These are phyloP conservation scores for Aspergillus udagawae DNA, from an alignment of 2,329 filamentous ascomycete species.

Conservation along the genomic window DNA sequence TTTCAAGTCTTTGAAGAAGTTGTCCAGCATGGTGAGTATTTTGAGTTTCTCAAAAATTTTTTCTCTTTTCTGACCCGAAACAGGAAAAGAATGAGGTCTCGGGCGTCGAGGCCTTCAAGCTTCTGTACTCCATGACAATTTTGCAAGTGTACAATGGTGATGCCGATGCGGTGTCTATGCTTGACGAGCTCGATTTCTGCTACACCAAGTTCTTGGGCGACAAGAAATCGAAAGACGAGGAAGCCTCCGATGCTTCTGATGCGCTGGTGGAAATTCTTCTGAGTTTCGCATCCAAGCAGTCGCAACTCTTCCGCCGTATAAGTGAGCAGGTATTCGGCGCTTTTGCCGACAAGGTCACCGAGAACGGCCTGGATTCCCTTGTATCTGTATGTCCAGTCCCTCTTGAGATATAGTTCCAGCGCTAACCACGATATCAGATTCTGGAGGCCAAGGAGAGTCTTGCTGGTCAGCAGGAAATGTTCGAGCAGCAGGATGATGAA, in stretches of 20 bases:
- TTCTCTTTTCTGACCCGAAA: slow-evolving; percentile 34
- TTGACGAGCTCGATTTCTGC: slow-evolving; percentile 76
- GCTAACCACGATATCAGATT: slow-evolving; percentile 55
- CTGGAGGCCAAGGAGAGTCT: slow-evolving; percentile 75
- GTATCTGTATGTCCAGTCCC: slow-evolving; percentile 36
- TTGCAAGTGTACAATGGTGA: slow-evolving; percentile 90
- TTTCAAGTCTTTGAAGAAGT: slow-evolving; percentile 38
- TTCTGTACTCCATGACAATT: slow-evolving; percentile 79
- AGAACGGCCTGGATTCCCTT: slow-evolving; percentile 65
- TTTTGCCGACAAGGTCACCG: slow-evolving; percentile 71
- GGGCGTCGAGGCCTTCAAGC: slow-evolving; percentile 62
- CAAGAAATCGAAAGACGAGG: slow-evolving; percentile 51
- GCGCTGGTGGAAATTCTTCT: slow-evolving; percentile 82
- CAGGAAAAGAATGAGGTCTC: slow-evolving; percentile 46
- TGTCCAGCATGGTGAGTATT: slow-evolving; percentile 33
- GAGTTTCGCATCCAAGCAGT: slow-evolving; percentile 83
- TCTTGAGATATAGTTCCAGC: not conserved
- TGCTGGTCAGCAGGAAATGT: slow-evolving; percentile 80
- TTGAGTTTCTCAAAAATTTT: not conserved
- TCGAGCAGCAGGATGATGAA: slow-evolving; percentile 64
- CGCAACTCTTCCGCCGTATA: slow-evolving; percentile 77
- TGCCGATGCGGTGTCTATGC: slow-evolving; percentile 73
- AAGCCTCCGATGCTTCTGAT: slow-evolving; percentile 55
- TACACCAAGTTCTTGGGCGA: slow-evolving; percentile 58
- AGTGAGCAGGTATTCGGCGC: slow-evolving; percentile 83